Base-by-base conservation (phyloP, 1,284 basidiomycete genomes). In the Puccinia horiana region DNA sequence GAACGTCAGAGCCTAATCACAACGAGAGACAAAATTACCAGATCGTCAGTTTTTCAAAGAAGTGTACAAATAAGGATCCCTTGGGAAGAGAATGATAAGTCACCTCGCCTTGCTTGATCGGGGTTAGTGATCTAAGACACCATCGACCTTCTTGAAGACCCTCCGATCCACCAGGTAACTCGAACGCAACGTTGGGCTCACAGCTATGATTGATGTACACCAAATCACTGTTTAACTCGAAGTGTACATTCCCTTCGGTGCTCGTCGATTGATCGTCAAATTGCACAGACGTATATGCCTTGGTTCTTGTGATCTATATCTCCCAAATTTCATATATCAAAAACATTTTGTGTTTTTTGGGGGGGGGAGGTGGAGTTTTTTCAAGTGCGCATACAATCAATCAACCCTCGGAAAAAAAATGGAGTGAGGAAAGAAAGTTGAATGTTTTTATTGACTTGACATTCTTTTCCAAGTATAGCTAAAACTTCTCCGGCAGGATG, bases 181-280 rank as follows among this genome's bases (percentile, higher is more conserved):
- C 88, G 85, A 92, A 90, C 4, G 88, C 89, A 74, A 89, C 88
- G 81, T 90, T 91, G 1, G 91, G 91, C 26, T 89, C 88, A 86
- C 91, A 92, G 37, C 63, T 92, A 85, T 92, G 91, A 86, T 92
- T 92, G 84, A 91, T 89, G 86, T 91, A 92, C 2, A 91, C 86
- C n/a, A 92, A 87, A 84, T 92, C 91, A 76, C 90, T 90, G 86
- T 91, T 90, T 72, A 92, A 87, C 83, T 91, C 90, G 80, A 91
- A 87, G 85, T 92, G 90, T 14, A 49, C 61, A 14, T n/a, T 61
- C 8, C n/a, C n/a, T 9, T 18, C n/a, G n/a, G n/a, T n/a, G 0
- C 16, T n/a, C 23, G 14, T 44, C 9, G 91, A 90, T 5, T 88
- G 84, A 44, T 49, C 63, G 23, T 29, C 35, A 73, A 80, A 70